Conservation (phyloP, 176 grass and related monocot genomes). For the Rhynchospora breviuscula region DNA sequence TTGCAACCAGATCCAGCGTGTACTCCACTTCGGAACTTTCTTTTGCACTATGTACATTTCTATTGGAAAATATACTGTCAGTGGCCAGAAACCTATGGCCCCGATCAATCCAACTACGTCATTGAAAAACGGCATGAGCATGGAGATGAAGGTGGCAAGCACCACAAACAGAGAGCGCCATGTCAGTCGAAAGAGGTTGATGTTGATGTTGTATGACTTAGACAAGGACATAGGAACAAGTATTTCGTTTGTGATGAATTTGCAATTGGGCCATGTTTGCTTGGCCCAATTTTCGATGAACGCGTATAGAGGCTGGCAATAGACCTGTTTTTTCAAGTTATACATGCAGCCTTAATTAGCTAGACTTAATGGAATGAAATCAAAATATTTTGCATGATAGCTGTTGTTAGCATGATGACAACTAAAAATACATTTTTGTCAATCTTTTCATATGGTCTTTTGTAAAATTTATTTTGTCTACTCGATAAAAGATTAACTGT, state of each 20-base stretch:
- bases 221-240: constrained; percentile 29
- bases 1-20: constrained; percentile 65
- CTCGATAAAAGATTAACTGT: not conserved
- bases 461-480: not conserved
- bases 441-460: not conserved
- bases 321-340: constrained; percentile 32
- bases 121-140: constrained; percentile 95
- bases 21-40: constrained; percentile 62
- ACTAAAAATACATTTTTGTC: no score
- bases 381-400: not conserved
- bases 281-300: constrained; percentile 88
- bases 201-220: constrained; percentile 33
- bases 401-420: not conserved
- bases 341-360: no score
- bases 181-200: constrained; percentile 47
- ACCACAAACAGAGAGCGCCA: constrained; percentile 84
- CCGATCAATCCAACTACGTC: constrained; percentile 87
- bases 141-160: constrained; percentile 68
- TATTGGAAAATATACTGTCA: constrained; percentile 48
- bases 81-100: constrained; percentile 54
- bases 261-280: constrained; percentile 46
- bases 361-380: not conserved
- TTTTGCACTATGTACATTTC: constrained; percentile 91
- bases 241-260: constrained; percentile 47
- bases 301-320: constrained; percentile 89